Base-by-base conservation (phyloP, 2,329 filamentous ascomycete species). In the Pyrenophora graminea region DNA sequence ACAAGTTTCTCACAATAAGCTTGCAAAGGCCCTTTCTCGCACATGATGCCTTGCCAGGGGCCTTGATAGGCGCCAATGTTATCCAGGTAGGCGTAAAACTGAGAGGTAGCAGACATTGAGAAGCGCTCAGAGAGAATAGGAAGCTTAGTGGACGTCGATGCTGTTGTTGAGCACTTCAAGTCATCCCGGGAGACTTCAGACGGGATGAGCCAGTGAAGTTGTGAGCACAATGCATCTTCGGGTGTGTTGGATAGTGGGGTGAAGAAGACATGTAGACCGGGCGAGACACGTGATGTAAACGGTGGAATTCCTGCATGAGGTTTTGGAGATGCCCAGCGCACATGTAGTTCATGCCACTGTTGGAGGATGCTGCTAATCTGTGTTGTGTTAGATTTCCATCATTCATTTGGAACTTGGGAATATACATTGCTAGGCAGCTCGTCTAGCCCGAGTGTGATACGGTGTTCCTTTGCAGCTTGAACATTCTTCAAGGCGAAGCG, bases 221-320 rank as follows among this genome's bases (percentile, higher is more conserved):
- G 67, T 5, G 77, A 69, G 67, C 87, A 91, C 34, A 91, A 45
- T 1, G 54, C 50, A 2, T 53, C 51, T 7, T 70, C 64, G 19
- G 63, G 49, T 5, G 59, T 68, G 21, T 73, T 68, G 27, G 74
- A 38, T 5, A 72, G 70, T 0, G 88, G 88, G 0, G 87, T 89
- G 68, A 87, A 91, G 63, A 89, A 89, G 21, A 91, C 78, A 76
- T 97, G 91, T 18, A 97, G 76, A 2, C 93, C 93, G 0, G 92
- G 86, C 2, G 90, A 85, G 12, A 91, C 73, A 51, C 89, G 83
- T 44, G 91, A 91, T 37, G 83, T 78, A 64, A 94, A 87, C 1
- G 92, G 92, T 33, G 86, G 80, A 38, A 87, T 76, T 1, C 82
- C 77, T 33, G 82, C 76, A 68, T 86, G 87, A 1, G 79, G 64